Evolutionary conservation across 306 rosid species (phyloP), one percentile per base, ranked within the genome.

Genomic region (Lablab purpureus): DNA sequence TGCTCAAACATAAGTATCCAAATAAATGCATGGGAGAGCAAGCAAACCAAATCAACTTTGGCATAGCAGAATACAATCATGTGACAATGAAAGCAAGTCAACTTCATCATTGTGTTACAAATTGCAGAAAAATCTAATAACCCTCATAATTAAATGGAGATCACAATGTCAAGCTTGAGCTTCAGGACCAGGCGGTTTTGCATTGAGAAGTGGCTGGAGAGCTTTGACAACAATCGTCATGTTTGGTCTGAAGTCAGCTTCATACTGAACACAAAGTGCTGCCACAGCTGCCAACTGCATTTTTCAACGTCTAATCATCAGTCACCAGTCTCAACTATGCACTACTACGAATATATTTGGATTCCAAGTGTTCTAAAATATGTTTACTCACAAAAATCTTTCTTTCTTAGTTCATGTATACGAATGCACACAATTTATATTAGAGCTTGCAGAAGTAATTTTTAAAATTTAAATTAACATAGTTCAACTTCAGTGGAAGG

Each of bases 211-310:
- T 64, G 99, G 99, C 69, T 95, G 99, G 5, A 95, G 88, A 73
- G 99, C 99, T 87, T 92, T 95, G 28, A 95, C 99, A 45, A 95
- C 99, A 73, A 95, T 95, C 0, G 98, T 95, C 99, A 95, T 95
- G 80, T 95, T 95, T 76, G 99, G 99, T 83, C 99, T 64, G 82
- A 95, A 95, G 72, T 95, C 99, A n/a, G 97, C 97, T 82, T 95
- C 99, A 74, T 95, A 95, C 52, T 95, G 99, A 75, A 95, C 99
- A 84, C 99, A 95, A 36, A 95, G 87, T 70, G 99, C 99, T 83
- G 99, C 98, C 37, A 95, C 99, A 19, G 99, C 99, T 67, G 99
- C 99, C 90, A 95, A 90, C 99, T 95, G 84, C 77, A 77, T 78
- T 72, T 78, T 65, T 64, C 63, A 55, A 82, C 30, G 67, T 63